Evolutionary conservation across 192 early-diverging fungal species (phyloP).

Genomic region (Glomus cerebriforme): DNA sequence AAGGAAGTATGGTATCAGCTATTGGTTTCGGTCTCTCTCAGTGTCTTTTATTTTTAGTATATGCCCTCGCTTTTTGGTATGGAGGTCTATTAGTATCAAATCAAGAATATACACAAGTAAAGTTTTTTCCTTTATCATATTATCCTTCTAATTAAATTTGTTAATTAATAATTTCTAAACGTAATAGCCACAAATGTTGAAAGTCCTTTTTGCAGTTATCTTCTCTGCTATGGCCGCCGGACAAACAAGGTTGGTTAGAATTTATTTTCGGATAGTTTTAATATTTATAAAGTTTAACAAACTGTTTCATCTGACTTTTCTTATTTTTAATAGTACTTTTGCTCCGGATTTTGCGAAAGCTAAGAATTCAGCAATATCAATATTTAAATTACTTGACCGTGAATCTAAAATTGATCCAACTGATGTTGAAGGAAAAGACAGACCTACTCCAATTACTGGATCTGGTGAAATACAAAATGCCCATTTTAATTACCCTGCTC

Average conservation of each 20-base stretch:
- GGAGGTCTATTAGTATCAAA: conserved; percentile 64
- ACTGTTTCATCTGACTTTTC: no score
- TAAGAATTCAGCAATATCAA: conserved; percentile 62
- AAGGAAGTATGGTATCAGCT: conserved; percentile 61
- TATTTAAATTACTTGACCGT: conserved; percentile 73
- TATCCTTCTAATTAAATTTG: conserved; percentile 36
- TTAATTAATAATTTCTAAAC: neutral
- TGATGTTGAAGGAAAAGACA: conserved; percentile 41
- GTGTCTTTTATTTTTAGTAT: conserved; percentile 70
- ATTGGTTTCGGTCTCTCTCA: conserved; percentile 75
- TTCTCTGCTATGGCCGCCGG: conserved; percentile 68
- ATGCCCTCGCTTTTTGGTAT: conserved; percentile 75
- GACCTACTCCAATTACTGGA: conserved; percentile 45
- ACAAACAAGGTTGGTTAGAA: conserved; percentile 43
- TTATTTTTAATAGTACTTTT: conserved; percentile 46
- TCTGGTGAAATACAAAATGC: conserved; percentile 54
- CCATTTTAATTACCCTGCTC: conserved; percentile 67
- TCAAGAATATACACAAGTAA: conserved; percentile 39
- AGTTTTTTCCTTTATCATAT: neutral
- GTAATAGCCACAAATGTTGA: conserved; percentile 52
- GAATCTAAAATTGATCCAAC: conserved; percentile 63
- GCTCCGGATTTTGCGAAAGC: conserved; percentile 73
- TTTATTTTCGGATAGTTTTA: no score
- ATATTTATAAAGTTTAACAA: no score
- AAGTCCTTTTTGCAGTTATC: conserved; percentile 78